Conservation (phyloP, 495 filamentous ascomycete genomes). For the Aspergillus cavernicola region DNA sequence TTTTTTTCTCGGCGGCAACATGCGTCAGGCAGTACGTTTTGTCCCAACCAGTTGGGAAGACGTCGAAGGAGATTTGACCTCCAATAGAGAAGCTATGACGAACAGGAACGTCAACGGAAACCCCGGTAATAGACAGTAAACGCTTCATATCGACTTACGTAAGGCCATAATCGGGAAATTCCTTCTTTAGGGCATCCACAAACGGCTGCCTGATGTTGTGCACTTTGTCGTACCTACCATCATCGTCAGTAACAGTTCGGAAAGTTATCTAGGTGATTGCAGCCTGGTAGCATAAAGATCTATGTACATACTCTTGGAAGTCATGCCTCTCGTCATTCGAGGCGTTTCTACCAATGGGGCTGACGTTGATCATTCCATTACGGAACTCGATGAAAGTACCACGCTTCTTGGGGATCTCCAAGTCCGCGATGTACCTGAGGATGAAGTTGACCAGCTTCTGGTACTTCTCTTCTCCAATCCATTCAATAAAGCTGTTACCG, state of each 20-base stretch:
- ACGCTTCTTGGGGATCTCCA: constrained; percentile 80
- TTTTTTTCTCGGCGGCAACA: constrained; percentile 73
- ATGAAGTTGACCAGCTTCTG: constrained; percentile 82
- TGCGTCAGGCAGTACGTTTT: constrained; percentile 96
- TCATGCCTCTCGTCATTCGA: constrained; percentile 72
- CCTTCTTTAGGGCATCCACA: constrained; percentile 68
- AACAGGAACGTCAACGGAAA: neutral
- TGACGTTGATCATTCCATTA: constrained; percentile 96
- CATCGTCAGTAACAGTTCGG: constrained; percentile 12
- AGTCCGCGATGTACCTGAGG: constrained; percentile 83
- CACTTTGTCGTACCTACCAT: constrained; percentile 61
- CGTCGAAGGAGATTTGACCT: constrained; percentile 96
- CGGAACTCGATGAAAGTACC: constrained; percentile 96
- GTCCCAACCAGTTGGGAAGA: constrained; percentile 96
- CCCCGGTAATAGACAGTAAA: neutral
- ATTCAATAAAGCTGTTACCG: constrained; percentile 80
- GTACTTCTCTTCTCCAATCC: constrained; percentile 90
- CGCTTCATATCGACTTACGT: constrained; percentile 55
- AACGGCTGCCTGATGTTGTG: constrained; percentile 70
- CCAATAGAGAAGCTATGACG: constrained; percentile 77
- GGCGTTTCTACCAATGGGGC: constrained; percentile 89
- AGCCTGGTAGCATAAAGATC: neutral
- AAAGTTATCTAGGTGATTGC: neutral
- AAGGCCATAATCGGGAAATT: constrained; percentile 77
- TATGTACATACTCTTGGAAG: constrained; percentile 53